These are phyloP conservation scores for Bruguiera sexangula DNA, from an alignment of 345 rosid species.

Conservation along the genomic window DNA sequence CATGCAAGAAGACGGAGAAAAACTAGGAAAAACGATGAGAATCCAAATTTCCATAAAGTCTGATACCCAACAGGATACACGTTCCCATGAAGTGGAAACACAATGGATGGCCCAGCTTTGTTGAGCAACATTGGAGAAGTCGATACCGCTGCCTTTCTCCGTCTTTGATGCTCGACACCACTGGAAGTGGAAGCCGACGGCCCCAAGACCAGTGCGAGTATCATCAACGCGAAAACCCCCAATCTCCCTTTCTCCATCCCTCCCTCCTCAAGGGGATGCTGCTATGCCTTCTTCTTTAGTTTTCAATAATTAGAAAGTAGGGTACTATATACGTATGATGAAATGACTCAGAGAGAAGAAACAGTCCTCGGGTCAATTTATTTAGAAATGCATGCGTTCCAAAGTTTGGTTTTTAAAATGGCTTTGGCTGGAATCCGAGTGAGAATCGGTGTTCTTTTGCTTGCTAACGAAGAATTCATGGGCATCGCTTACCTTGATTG, in stretches of 20 bases:
- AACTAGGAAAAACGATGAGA: too few relatives aligned
- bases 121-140: slow-evolving; percentile 34
- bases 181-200: slow-evolving; percentile 5
- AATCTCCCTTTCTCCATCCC: slow-evolving; percentile 1
- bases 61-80: slow-evolving; percentile 65
- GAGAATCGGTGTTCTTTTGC: slow-evolving; percentile 7
- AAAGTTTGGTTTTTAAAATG: background rate
- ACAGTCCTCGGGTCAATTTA: background rate
- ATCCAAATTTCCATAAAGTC: too few relatives aligned
- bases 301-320: background rate
- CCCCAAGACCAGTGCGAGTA: slow-evolving; percentile 5
- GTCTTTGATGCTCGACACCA: slow-evolving; percentile 9
- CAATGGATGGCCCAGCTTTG: slow-evolving; percentile 53
- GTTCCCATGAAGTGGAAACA: slow-evolving; percentile 68
- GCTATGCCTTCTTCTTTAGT: background rate
- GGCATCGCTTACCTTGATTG: too few relatives aligned
- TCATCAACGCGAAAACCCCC: slow-evolving; percentile 6
- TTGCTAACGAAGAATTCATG: background rate
- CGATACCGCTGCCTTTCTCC: slow-evolving; percentile 27
- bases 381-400: background rate
- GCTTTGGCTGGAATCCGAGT: background rate
- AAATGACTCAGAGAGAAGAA: background rate
- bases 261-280: background rate
- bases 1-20: too few relatives aligned
- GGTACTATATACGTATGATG: background rate